Conservation (phyloP, 768 basidiomycete species). For the Austroboletus eburneus region DNA sequence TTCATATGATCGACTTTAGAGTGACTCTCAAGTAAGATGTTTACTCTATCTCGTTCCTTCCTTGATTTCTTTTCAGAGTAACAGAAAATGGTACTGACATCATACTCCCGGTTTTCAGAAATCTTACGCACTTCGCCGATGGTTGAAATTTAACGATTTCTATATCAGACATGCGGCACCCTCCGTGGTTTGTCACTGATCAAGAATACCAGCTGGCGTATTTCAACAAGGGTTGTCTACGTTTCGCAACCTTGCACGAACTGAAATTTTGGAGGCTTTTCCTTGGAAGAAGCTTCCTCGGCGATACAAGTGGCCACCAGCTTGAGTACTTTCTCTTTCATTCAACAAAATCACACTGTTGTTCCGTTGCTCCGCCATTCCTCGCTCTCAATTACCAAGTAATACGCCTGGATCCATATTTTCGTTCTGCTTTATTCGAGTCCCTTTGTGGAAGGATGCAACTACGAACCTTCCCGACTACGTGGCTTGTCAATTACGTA, state of each 20-base stretch:
- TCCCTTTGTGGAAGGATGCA: too few relatives aligned
- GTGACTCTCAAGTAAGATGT: neutral
- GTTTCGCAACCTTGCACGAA: neutral
- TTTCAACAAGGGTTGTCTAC: neutral
- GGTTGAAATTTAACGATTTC: neutral
- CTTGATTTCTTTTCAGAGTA: neutral
- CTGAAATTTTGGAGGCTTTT: neutral
- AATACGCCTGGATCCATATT: too few relatives aligned
- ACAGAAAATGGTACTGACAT: too few relatives aligned
- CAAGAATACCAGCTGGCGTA: neutral
- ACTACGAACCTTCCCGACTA: too few relatives aligned
- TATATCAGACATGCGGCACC: neutral
- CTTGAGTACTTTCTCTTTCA: neutral
- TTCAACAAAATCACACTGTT: neutral
- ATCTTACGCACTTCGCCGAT: too few relatives aligned
- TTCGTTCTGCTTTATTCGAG: too few relatives aligned
- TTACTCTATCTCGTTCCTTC: neutral
- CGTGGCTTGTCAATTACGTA: slow-evolving; percentile 57
- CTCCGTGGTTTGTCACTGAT: neutral
- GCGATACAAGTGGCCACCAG: neutral
- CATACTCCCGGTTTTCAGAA: too few relatives aligned
- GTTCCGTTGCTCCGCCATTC: neutral
- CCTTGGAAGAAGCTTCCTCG: neutral
- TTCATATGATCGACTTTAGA: neutral
- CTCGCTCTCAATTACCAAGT: neutral